phyloP scores from a whole-genome alignment of 2,329 filamentous ascomycete genomes.

The Coniella vitis region DNA sequence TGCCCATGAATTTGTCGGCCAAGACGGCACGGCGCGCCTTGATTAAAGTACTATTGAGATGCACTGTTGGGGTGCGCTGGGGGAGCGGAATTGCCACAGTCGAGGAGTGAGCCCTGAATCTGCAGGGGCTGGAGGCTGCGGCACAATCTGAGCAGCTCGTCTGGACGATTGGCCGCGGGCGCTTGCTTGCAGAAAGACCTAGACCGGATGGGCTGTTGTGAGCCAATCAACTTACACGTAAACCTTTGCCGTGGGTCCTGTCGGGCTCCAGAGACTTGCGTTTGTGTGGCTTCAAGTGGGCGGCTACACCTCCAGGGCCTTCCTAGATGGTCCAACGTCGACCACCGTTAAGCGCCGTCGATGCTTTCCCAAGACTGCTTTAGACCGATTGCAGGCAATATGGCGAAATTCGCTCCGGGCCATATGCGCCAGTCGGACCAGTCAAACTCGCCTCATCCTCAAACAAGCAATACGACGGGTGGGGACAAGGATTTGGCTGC shows the following conservation, averaged over 20 bases:
- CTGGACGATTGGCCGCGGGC: conserved; percentile 12
- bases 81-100: neutral
- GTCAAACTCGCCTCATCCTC: conserved; percentile 7
- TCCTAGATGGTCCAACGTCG: neutral
- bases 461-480: conserved; percentile 5
- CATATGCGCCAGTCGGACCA: conserved; percentile 15
- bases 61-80: neutral
- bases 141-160: conserved; percentile 1
- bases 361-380: neutral
- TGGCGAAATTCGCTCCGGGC: conserved; percentile 14
- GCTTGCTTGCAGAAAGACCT: conserved; percentile 8
- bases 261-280: neutral
- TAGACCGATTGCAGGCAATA: conserved; percentile 2
- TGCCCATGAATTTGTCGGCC: no score
- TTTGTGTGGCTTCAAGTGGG: neutral
- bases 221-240: conserved; percentile 14
- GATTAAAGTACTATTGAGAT: neutral
- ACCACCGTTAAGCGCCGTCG: conserved; percentile 13
- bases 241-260: neutral
- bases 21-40: neutral
- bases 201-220: neutral
- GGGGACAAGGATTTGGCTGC: neutral
- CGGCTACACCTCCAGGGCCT: conserved; percentile 1
- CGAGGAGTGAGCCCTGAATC: neutral
- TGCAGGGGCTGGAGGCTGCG: conserved; percentile 11